A percentile compares a stretch with the other conserved stretches of the same genome.
phyloP scores from a whole-genome alignment of 169 alveolate species.

The Plasmodium malariae region DNA sequence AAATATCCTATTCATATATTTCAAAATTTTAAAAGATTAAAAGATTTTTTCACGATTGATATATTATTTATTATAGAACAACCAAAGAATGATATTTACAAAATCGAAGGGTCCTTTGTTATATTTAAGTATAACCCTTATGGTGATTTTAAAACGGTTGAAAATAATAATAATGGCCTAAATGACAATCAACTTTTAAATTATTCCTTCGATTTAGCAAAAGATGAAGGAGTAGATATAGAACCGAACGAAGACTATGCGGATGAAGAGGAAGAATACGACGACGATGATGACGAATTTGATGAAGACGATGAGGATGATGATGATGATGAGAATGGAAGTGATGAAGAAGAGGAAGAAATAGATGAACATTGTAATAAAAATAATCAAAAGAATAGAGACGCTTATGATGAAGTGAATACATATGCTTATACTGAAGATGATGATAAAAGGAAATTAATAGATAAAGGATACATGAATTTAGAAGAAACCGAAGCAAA shows the following conservation, averaged over 20 bases:
- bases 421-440: conserved; percentile 3
- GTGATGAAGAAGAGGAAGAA: neutral
- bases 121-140: conserved; percentile 77
- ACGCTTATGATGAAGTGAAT: neutral
- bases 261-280: conserved; percentile 13
- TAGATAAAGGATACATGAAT: conserved; percentile 22
- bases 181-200: conserved; percentile 35
- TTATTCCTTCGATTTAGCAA: conserved; percentile 27
- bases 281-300: neutral
- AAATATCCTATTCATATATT: conserved; percentile 93
- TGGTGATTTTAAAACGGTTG: conserved; percentile 67
- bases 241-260: conserved; percentile 14
- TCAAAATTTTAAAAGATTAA: conserved; percentile 84
- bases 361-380: neutral
- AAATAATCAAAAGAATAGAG: neutral
- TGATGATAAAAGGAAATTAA: conserved; percentile 21
- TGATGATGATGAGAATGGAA: conserved; percentile 7
- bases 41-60: conserved; percentile 82
- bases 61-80: conserved; percentile 87
- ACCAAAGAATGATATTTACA: conserved; percentile 92
- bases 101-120: conserved; percentile 90
- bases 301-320: conserved; percentile 27
- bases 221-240: neutral
- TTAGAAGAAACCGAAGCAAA: conserved; percentile 23
- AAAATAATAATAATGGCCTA: conserved; percentile 15